phyloP scores from a whole-genome alignment of 2,329 filamentous ascomycete species.

The Beauveria asiatica region DNA sequence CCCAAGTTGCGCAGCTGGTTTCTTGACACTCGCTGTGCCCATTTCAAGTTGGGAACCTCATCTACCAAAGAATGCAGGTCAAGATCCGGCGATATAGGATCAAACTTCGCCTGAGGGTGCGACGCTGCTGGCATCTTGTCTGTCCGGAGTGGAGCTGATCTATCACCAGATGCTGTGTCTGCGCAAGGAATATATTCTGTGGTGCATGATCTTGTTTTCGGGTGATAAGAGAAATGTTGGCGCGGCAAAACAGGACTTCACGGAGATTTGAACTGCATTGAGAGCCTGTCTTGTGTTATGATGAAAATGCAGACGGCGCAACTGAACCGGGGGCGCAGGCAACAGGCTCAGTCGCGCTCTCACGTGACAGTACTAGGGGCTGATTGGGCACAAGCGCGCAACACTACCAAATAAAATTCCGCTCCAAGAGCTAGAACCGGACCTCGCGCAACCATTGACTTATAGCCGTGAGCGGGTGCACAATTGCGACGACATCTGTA shows the following conservation, averaged over 20 bases:
- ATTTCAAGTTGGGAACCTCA: slow-evolving; percentile 74
- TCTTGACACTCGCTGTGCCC: slow-evolving; percentile 71
- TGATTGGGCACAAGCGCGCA: background rate
- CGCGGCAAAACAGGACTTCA: too few species aligned
- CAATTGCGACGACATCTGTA: background rate
- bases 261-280: background rate
- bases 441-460: background rate
- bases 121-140: slow-evolving; percentile 63
- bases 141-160: background rate
- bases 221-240: background rate
- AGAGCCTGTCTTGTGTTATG: background rate
- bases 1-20: slow-evolving; percentile 71
- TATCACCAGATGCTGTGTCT: background rate
- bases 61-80: slow-evolving; percentile 71
- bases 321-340: background rate
- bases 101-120: slow-evolving; percentile 80
- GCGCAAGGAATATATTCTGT: too few species aligned
- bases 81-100: slow-evolving; percentile 80
- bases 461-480: background rate
- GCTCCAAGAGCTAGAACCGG: background rate
- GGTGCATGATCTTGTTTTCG: background rate
- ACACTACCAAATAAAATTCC: background rate
- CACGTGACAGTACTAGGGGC: background rate
- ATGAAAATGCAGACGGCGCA: background rate
- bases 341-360: background rate